Percentiles rank a stretch among this genome's conserved stretches.
Evolutionary conservation across 2,329 filamentous ascomycete species (phyloP).

Genomic region (Aspergillus neoniger): DNA sequence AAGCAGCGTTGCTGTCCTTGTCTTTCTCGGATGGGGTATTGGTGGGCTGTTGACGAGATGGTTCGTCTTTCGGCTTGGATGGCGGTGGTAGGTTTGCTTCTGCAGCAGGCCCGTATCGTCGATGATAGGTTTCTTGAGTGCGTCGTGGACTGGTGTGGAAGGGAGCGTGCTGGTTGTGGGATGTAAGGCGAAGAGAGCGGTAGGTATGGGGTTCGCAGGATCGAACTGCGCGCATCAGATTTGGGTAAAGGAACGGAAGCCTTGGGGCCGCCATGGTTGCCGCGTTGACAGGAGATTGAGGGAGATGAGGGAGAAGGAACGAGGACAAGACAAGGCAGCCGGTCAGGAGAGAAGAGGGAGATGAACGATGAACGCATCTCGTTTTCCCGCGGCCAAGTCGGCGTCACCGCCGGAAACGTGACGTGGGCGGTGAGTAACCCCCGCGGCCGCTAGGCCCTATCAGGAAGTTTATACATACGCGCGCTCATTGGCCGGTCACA

Average conservation of each 20-base stretch:
- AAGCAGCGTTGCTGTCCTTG: constrained; percentile 4
- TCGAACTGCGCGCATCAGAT: constrained; percentile 61
- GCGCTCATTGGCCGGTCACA: neutral
- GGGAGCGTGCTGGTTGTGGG: constrained; percentile 28
- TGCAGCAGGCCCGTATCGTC: constrained; percentile 50
- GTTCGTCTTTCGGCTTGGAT: constrained; percentile 31
- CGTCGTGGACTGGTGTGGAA: constrained; percentile 42
- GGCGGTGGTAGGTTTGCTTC: constrained; percentile 45
- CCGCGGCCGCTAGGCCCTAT: constrained; percentile 17
- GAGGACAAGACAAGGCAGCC: constrained; percentile 2
- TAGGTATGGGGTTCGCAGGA: constrained; percentile 50
- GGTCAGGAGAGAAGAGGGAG: constrained; percentile 5
- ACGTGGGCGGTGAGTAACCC: constrained; percentile 29
- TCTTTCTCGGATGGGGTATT: constrained; percentile 17
- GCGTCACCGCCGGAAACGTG: constrained; percentile 24
- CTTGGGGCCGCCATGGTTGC: constrained; percentile 61
- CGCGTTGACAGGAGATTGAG: constrained; percentile 13
- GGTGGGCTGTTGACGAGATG: constrained; percentile 17
- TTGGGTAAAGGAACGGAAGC: constrained; percentile 69
- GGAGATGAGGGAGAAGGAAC: constrained; percentile 6
- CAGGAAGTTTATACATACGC: constrained; percentile 1
- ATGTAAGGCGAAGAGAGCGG: constrained; percentile 44
- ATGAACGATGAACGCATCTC: constrained; percentile 5
- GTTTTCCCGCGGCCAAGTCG: constrained; percentile 31
- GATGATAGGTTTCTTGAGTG: constrained; percentile 44